Percentiles rank a stretch among this genome's conserved stretches.
Evolutionary conservation across 306 rosid genomes (phyloP).

Genomic region (Cyclanthera cordifolia): DNA sequence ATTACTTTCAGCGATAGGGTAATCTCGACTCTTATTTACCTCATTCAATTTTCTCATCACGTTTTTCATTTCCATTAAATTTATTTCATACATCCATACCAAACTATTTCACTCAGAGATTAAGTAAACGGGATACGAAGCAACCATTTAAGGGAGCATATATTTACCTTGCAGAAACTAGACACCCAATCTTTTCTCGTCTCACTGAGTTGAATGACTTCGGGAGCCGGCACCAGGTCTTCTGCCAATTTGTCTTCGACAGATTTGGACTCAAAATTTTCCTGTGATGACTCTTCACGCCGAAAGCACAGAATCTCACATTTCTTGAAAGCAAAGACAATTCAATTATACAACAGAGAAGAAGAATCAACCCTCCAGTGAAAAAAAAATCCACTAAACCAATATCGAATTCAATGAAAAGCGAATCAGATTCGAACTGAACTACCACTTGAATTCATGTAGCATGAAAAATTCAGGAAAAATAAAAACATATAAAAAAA

Average conservation of each 20-base stretch:
- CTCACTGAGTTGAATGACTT: background rate
- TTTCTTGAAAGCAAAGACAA: background rate
- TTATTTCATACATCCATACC: background rate
- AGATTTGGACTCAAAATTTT: background rate
- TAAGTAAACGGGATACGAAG: background rate
- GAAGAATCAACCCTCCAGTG: background rate
- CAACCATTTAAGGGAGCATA: background rate
- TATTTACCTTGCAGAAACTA: background rate
- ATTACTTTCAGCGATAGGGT: background rate
- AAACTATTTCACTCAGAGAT: background rate
- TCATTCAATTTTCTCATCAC: background rate
- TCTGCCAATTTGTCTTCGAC: conserved; percentile 10
- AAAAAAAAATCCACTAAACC: background rate
- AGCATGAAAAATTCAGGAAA: background rate
- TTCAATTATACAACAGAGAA: background rate
- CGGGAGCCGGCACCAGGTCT: conserved; percentile 7
- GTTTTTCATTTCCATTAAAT: too few relatives aligned
- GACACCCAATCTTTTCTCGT: background rate
- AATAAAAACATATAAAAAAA: background rate
- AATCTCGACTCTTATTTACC: background rate
- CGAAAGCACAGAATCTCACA: conserved; percentile 11
- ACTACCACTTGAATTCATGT: background rate
- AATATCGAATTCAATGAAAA: background rate
- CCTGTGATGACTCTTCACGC: conserved; percentile 1
- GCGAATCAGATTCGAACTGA: background rate